Evolutionary conservation across 2,329 filamentous ascomycete genomes (phyloP), one percentile per base, ranked within the genome.

Genomic region (Fusarium chuoi): DNA sequence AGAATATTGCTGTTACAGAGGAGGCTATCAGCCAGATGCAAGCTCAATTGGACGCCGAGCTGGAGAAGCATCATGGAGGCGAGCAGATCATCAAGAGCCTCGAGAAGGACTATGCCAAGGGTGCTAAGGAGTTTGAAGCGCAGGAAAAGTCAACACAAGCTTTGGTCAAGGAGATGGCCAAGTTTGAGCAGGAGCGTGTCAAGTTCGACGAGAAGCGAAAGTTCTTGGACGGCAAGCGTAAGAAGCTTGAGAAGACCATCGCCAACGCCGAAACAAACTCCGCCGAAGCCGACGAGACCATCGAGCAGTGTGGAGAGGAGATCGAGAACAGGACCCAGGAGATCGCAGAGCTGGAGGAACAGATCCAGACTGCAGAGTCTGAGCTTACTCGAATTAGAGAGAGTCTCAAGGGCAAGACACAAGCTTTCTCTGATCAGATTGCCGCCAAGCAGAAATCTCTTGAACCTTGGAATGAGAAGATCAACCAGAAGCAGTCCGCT

Each of bases 131-230:
- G 72, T 95, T 92, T 73, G 95, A 97, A 75, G 86, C 87, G 3
- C 90, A 97, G 73, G 94, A 97, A 76, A 96, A 97, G 82, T 89
- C 94, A 59, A 91, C 92, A 0, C 94, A 98, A 76, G 87, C 86
- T 33, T 87, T 98, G 61, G 85, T 92, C 69, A 98, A 98, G 80
- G 94, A 98, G 80, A 91, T 96, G 84, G 91, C 94, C 49, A 96
- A 95, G 80, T 95, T 97, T 71, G 97, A 99, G 79, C 98, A 98
- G 80, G 96, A 98, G 80, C 92, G 92, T 28, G 96, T 99, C 83
- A 99, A 99, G 80, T 95, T 97, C 75, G 96, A 98, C 74, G 97
- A 99, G 83, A 98, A 98, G 87, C 92, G 93, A 81, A 99, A 99
- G 81, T 98, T 98, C 82, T 84, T 99, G 74, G 87, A 89, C 5